Percentiles rank a stretch among this genome's conserved stretches.
phyloP scores from a whole-genome alignment of 257 asterid genomes.

The Sherardia arvensis region DNA sequence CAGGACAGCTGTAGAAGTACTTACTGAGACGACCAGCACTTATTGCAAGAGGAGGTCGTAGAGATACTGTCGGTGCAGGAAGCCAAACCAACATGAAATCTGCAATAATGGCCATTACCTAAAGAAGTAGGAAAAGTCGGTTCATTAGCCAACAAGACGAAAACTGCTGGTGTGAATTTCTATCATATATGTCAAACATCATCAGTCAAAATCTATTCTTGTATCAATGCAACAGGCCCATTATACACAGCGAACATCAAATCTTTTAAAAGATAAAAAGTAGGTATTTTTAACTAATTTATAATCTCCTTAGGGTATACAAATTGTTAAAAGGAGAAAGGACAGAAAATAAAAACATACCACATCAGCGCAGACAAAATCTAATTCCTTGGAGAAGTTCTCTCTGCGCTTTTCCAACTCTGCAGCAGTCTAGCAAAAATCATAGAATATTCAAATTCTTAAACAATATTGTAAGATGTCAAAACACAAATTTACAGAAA shows the following conservation, averaged over 20 bases:
- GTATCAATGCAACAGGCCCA: neutral
- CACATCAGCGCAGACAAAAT: constrained; percentile 91
- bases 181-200: neutral
- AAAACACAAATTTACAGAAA: neutral
- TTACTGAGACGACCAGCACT: constrained; percentile 58
- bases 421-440: constrained; percentile 62
- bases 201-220: neutral
- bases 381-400: constrained; percentile 82
- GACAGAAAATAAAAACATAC: constrained; percentile 28
- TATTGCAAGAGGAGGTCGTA: constrained; percentile 53
- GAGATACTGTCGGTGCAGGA: constrained; percentile 94
- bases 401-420: constrained; percentile 79
- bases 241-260: neutral
- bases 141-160: neutral
- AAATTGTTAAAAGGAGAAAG: neutral
- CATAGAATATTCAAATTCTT: constrained; percentile 3
- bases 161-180: neutral
- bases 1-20: constrained; percentile 87
- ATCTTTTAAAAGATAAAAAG: neutral
- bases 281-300: no score
- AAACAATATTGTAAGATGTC: neutral
- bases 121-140: constrained; percentile 6
- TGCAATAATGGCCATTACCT: constrained; percentile 94
- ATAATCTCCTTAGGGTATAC: neutral
- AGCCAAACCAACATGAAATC: constrained; percentile 99